Evolutionary conservation across 78 protist genomes (phyloP), one percentile per base, ranked within the genome.

Genomic region (Andalucia godoyi): DNA sequence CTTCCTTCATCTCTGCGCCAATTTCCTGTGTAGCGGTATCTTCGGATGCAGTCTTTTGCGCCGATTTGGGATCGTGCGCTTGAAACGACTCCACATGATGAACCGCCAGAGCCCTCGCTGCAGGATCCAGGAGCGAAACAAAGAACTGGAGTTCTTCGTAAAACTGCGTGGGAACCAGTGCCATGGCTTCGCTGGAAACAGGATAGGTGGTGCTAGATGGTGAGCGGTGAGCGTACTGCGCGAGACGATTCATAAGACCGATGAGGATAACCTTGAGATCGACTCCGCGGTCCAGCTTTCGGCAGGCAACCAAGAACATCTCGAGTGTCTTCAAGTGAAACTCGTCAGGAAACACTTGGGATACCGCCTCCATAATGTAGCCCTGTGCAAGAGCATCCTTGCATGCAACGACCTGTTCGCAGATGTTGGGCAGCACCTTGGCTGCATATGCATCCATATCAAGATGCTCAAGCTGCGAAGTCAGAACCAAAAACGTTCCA

Each of bases 381-480:
- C 88, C 83, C 79, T 95, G 99, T n/a, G 97, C 96, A 33, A 93
- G 77, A n/a, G 51, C 54, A 74, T 95, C 99, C 59, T 76, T 70
- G 86, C 93, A 87, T 46, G 29, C 39, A 67, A 88, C 71, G 46
- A 92, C 60, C 73, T 85, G 83, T 68, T 87, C 83, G 50, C 81
- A 52, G 6, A 87, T 57, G 23, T 54, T 54, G 40, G 91, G 91
- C 30, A 92, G 66, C 25, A 92, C 83, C 0, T 7, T 1, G 70
- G 37, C 27, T 2, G 6, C 1, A 82, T 89, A 89, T 42, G 32
- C 0, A 13, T 36, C 70, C 18, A 42, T 29, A 32, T 79, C 80
- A 17, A 92, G 76, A 55, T 91, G 89, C 32, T 93, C 96, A 21
- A 95, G 67, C 55, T 86, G 70, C 36, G 78, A 30, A 45, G 93